Evolutionary conservation across 108 stramenopile genomes (phyloP).

Genomic region (Aurantiochytrium sp.): DNA sequence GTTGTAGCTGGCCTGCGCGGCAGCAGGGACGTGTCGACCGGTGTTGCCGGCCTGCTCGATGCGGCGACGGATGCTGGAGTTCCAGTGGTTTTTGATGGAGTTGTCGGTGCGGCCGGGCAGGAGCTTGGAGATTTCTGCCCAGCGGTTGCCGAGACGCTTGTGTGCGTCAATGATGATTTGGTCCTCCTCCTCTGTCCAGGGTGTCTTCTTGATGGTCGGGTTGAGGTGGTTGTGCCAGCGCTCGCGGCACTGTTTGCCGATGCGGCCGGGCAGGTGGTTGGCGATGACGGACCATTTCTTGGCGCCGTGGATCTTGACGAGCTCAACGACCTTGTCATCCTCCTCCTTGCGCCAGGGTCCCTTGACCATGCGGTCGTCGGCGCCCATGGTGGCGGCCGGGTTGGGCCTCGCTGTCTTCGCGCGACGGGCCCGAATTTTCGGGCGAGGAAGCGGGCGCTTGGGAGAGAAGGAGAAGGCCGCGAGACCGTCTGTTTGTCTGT

Average conservation of each 20-base stretch:
- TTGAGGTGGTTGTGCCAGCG: conserved; percentile 73
- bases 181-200: conserved; percentile 53
- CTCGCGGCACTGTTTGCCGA: conserved; percentile 60
- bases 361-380: conserved; percentile 34
- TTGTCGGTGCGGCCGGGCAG: conserved; percentile 81
- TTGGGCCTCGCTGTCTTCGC: no score
- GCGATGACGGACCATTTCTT: conserved; percentile 52
- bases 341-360: conserved; percentile 63
- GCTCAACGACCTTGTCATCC: conserved; percentile 37
- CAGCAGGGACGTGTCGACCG: no score
- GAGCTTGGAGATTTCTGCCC: conserved; percentile 62
- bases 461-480: no score
- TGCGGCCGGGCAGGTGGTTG: conserved; percentile 45
- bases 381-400: not conserved
- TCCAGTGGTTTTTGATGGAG: conserved; percentile 95
- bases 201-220: conserved; percentile 60
- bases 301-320: conserved; percentile 45
- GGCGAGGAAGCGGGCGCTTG: no score
- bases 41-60: conserved; percentile 17
- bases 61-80: conserved; percentile 79
- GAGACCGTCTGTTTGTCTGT: no score
- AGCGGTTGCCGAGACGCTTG: conserved; percentile 45
- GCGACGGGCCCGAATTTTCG: no score
- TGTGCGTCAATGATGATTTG: conserved; percentile 25
- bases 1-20: no score